phyloP scores from a whole-genome alignment of 2,329 filamentous ascomycete species.

The Parastagonospora avenae region DNA sequence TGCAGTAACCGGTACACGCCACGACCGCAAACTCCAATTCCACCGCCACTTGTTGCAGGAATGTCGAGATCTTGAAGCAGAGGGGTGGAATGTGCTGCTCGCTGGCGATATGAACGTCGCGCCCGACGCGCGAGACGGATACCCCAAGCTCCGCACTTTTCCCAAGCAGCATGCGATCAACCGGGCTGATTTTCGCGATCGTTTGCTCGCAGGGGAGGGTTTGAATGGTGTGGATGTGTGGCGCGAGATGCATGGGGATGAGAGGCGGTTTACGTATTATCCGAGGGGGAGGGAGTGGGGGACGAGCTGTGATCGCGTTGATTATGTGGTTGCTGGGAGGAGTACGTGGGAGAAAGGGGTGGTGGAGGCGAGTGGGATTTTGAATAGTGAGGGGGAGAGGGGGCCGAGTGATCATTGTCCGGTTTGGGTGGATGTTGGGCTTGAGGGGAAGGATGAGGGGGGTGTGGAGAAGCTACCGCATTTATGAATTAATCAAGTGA shows the following conservation, averaged over 20 bases:
- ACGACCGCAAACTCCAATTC: slow-evolving; percentile 58
- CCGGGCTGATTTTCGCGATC: slow-evolving; percentile 56
- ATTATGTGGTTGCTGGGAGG: slow-evolving; percentile 56
- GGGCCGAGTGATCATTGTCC: slow-evolving; percentile 62
- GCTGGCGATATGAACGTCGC: slow-evolving; percentile 62
- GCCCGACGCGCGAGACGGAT: slow-evolving; percentile 50
- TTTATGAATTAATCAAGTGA: too few relatives aligned
- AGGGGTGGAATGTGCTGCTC: slow-evolving; percentile 54
- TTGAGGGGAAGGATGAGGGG: neutral
- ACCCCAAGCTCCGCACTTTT: slow-evolving; percentile 53
- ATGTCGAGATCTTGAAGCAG: slow-evolving; percentile 47
- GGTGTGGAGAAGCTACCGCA: too few relatives aligned
- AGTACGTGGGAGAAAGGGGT: slow-evolving; percentile 46
- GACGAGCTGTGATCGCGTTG: slow-evolving; percentile 59
- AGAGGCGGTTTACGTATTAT: slow-evolving; percentile 58
- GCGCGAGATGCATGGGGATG: slow-evolving; percentile 50
- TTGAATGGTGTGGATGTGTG: slow-evolving; percentile 54
- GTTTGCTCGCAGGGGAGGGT: slow-evolving; percentile 49
- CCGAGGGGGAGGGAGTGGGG: slow-evolving; percentile 53
- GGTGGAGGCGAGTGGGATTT: slow-evolving; percentile 48
- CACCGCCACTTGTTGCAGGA: slow-evolving; percentile 55
- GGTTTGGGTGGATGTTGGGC: slow-evolving; percentile 48
- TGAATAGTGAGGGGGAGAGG: slow-evolving; percentile 51
- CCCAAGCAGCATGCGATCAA: slow-evolving; percentile 57
- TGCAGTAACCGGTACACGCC: slow-evolving; percentile 51